These are phyloP conservation scores for Macrocybe gigantea DNA, from an alignment of 768 basidiomycete genomes.

Conservation along the genomic window DNA sequence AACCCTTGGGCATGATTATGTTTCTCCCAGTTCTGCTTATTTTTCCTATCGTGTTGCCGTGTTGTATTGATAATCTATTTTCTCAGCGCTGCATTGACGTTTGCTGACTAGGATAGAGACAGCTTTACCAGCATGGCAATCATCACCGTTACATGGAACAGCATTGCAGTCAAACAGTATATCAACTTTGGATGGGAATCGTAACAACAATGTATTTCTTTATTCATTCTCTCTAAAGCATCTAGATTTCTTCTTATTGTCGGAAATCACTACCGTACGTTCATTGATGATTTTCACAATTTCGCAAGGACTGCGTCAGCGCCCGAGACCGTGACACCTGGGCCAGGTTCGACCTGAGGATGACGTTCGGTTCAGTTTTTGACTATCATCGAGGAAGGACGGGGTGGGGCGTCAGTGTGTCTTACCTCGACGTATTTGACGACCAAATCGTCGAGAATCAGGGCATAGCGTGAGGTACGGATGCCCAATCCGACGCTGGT, in stretches of 20 bases:
- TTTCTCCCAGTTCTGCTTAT: constrained; percentile 6
- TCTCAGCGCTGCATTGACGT: neutral
- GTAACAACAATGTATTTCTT: constrained; percentile 4
- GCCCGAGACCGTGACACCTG: constrained; percentile 49
- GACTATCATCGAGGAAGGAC: neutral
- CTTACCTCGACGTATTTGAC: constrained; percentile 58
- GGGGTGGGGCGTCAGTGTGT: constrained; percentile 11
- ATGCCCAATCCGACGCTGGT: constrained; percentile 42
- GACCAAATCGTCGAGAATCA: constrained; percentile 65
- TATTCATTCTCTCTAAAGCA: neutral
- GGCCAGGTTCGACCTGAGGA: constrained; percentile 42
- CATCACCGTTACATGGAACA: neutral
- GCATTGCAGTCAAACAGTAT: neutral
- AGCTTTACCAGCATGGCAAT: neutral
- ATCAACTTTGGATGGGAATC: neutral
- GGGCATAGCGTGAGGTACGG: constrained; percentile 56
- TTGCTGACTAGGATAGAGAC: neutral
- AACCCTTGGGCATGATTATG: constrained; percentile 55
- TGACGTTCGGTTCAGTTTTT: constrained; percentile 8
- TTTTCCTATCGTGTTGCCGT: constrained; percentile 7
- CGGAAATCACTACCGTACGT: neutral
- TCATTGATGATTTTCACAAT: constrained; percentile 19
- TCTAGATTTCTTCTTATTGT: too few relatives aligned
- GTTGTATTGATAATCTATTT: constrained; percentile 8
- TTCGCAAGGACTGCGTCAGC: constrained; percentile 53